Evolutionary conservation across 345 rosid genomes (phyloP), one percentile per base, ranked within the genome.

Genomic region (Eucalyptus sp.): DNA sequence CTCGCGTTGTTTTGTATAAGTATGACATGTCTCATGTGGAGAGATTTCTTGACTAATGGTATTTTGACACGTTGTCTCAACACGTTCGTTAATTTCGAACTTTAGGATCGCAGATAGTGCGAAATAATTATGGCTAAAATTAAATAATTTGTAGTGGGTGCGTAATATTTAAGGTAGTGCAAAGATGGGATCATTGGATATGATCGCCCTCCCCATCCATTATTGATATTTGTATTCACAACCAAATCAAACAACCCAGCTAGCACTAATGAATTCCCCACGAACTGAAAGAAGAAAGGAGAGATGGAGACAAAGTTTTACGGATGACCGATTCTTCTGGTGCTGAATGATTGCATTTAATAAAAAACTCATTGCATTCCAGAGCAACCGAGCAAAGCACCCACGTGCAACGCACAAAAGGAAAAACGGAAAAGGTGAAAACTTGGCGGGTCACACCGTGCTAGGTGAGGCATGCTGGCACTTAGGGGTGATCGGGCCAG

Each of bases 21-120:
- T 62, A 12, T 62, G 33, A 62, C 2, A 29, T 62, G 7, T 29
- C 17, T 62, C 68, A 62, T 1, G 68, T 27, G 8, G 1, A 62
- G 16, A 62, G 33, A 62, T 37, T 37, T 76, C 0, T 37, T 37
- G 2, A 37, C 3, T 2, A 2, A 5, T 20, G 14, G 14, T 13
- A 7, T 20, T 11, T 10, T 37, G 15, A 76, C 24, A 13, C 1
- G 4, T 41, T 41, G 84, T 2, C 84, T 76, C 7, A 11, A 22
- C 5, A 76, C 0, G 29, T 48, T 41, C 0, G 5, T 6, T 41
- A 20, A 10, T 20, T 13, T 41, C 9, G 3, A 5, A 37, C 7
- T 37, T 71, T 37, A 0, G 2, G 4, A 71, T 37, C 1, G 3
- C 2, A 6, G 25, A 13, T 5, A 22, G 8, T 3, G 2, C 24